Base-by-base conservation (phyloP, 2,329 filamentous ascomycete species). In the Ceratocystis lukuohia region DNA sequence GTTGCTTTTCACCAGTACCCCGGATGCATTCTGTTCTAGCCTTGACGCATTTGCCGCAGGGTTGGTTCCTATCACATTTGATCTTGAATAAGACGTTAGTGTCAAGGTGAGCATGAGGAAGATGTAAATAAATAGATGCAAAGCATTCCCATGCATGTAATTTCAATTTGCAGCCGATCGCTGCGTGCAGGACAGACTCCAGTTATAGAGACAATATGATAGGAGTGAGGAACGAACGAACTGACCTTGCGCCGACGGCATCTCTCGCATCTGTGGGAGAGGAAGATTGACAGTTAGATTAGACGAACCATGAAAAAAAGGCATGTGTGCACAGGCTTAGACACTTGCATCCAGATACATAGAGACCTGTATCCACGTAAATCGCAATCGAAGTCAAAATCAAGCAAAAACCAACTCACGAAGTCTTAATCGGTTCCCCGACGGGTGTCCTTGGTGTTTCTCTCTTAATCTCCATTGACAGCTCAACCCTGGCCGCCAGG, bases 61-160 rank as follows among this genome's bases (percentile, higher is more conserved):
- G 81, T 15, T 76, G 72, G 59, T 76, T 76, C 2, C 80, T 77
- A 70, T 82, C 78, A 71, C 81, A 83, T 74, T 81, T 83, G 46
- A 83, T 78, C 75, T 68, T 28, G 4, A n/a, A 46, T 25, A 28
- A 10, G 28, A 48, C 17, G 30, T 44, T 76, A 69, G 75, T 75
- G 68, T 71, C 70, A 22, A 33, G 68, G 71, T 70, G 28, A 33
- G 56, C 44, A 61, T 41, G 37, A 41, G 37, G 0, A 5, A 37
- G 17, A 15, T 5, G n/a, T n/a, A 22, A 22, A n/a, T 8, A 22
- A 17, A 56, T 17, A 10, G 30, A 46, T 65, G 30, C 33, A n/a
- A 59, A 41, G 37, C 10, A 41, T 41, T 41, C 10, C 37, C 10
- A 41, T 41, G 10, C 37, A 41, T 41, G 37, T 7, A 41, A 41